phyloP scores from a whole-genome alignment of 192 early-diverging fungal species.

The Coemansia sp. region DNA sequence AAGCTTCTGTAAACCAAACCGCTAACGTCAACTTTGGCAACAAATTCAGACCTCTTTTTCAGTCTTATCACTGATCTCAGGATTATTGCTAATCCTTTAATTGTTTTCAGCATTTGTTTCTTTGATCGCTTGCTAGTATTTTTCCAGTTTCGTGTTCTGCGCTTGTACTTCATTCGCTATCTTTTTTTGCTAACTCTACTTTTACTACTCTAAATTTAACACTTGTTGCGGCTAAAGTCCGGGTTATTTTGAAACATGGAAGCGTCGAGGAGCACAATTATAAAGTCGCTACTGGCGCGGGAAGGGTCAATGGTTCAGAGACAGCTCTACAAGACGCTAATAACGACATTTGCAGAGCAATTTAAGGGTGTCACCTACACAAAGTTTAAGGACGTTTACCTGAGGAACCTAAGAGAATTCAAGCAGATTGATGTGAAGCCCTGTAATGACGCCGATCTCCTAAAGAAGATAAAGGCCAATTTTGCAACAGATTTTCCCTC shows the following conservation, averaged over 20 bases:
- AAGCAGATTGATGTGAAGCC: constrained; percentile 32
- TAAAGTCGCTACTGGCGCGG: constrained; percentile 35
- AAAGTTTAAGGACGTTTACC: constrained; percentile 38
- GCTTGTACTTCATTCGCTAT: neutral
- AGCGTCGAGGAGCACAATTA: constrained; percentile 36
- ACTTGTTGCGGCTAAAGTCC: neutral
- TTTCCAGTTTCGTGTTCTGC: neutral
- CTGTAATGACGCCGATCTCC: constrained; percentile 11
- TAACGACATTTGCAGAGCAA: constrained; percentile 24
- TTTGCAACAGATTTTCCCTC: neutral
- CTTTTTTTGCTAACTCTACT: neutral
- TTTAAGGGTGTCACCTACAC: constrained; percentile 25
- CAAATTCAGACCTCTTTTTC: neutral
- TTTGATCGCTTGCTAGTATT: neutral
- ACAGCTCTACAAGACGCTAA: constrained; percentile 24
- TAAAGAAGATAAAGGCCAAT: constrained; percentile 16
- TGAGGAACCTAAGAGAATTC: constrained; percentile 41
- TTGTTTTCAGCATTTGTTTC: neutral
- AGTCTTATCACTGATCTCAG: neutral
- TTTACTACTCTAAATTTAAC: neutral
- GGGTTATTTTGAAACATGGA: neutral
- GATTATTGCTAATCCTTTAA: neutral
- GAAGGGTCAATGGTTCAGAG: constrained; percentile 34
- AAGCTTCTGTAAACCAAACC: neutral
- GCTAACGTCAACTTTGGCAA: neutral